Evolutionary conservation across 2,329 filamentous ascomycete genomes (phyloP).

Genomic region (Fusarium virguliforme): DNA sequence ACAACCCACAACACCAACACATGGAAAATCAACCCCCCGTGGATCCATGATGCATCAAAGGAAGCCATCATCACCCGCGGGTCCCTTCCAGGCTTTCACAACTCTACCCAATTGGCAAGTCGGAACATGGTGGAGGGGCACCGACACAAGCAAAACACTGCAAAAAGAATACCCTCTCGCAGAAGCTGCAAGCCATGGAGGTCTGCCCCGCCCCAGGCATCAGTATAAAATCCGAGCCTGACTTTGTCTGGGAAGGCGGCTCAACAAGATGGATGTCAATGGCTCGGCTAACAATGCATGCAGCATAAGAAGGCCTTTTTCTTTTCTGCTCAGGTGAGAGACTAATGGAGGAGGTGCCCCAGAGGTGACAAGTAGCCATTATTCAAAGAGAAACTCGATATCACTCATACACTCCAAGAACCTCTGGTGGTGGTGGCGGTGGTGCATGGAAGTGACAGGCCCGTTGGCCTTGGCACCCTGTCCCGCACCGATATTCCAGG

Average conservation of each 20-base stretch:
- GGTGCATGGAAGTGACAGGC: background rate
- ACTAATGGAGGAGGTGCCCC: conserved; percentile 2
- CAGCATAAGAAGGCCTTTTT: conserved; percentile 4
- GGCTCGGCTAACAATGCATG: conserved; percentile 9
- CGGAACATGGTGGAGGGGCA: conserved; percentile 15
- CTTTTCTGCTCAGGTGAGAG: conserved; percentile 12
- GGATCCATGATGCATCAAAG: conserved; percentile 36
- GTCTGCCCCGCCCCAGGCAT: conserved; percentile 39
- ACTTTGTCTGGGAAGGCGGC: conserved; percentile 19
- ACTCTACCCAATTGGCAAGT: conserved; percentile 16
- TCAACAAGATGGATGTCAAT: conserved; percentile 23
- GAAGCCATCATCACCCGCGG: conserved; percentile 24
- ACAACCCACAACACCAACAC: conserved; percentile 24
- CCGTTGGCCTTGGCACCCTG: background rate
- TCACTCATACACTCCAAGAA: background rate
- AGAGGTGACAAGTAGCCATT: conserved; percentile 28
- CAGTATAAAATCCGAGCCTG: conserved; percentile 17
- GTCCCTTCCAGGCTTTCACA: conserved; percentile 34
- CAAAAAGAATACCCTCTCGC: background rate
- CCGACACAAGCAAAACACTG: conserved; percentile 22
- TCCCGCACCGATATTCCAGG: conserved; percentile 38
- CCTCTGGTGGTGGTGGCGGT: background rate
- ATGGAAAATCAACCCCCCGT: conserved; percentile 4
- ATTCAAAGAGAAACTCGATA: conserved; percentile 19
- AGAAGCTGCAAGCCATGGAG: conserved; percentile 18